Percentiles rank a stretch among this genome's conserved stretches.
These are phyloP conservation scores for Viola odorata DNA, from an alignment of 345 rosid genomes.

Conservation along the genomic window DNA sequence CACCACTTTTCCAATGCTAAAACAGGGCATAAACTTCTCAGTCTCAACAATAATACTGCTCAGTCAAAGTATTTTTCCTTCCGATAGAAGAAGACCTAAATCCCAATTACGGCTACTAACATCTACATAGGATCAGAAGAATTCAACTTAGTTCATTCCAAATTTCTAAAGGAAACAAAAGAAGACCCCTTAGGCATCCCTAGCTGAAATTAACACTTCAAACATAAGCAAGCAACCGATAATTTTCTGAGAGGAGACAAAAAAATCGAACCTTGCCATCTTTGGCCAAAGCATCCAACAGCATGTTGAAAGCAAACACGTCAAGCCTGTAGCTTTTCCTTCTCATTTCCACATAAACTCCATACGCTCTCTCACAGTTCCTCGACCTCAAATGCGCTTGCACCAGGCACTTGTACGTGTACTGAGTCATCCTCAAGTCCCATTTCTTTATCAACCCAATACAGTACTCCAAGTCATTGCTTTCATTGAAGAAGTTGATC, in stretches of 20 bases:
- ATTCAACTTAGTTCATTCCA: too few species aligned
- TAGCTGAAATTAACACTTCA: too few species aligned
- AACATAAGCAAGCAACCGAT: too few species aligned
- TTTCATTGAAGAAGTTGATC: slow-evolving; percentile 55
- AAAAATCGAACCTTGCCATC: slow-evolving; percentile 50
- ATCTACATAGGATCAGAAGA: too few species aligned
- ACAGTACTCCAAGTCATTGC: slow-evolving; percentile 53
- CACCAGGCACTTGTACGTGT: slow-evolving; percentile 72
- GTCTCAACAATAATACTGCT: too few species aligned
- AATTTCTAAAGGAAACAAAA: too few species aligned
- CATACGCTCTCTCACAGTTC: slow-evolving; percentile 39
- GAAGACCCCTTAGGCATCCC: too few species aligned
- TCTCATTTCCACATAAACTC: slow-evolving; percentile 61
- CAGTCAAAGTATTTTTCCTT: too few species aligned
- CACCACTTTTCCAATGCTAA: too few species aligned
- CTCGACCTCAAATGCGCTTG: slow-evolving; percentile 74
- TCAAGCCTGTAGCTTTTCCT: slow-evolving; percentile 66
- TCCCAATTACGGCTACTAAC: too few species aligned
- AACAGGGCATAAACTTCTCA: too few species aligned
- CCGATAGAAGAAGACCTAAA: too few species aligned
- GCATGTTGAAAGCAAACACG: slow-evolving; percentile 77
- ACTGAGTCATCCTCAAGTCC: slow-evolving; percentile 71
- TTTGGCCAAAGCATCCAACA: slow-evolving; percentile 79
- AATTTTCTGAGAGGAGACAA: neutral
- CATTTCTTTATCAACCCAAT: slow-evolving; percentile 55